Base-by-base conservation (phyloP, 2,329 filamentous ascomycete species). In the Dactylonectria estremocensis region DNA sequence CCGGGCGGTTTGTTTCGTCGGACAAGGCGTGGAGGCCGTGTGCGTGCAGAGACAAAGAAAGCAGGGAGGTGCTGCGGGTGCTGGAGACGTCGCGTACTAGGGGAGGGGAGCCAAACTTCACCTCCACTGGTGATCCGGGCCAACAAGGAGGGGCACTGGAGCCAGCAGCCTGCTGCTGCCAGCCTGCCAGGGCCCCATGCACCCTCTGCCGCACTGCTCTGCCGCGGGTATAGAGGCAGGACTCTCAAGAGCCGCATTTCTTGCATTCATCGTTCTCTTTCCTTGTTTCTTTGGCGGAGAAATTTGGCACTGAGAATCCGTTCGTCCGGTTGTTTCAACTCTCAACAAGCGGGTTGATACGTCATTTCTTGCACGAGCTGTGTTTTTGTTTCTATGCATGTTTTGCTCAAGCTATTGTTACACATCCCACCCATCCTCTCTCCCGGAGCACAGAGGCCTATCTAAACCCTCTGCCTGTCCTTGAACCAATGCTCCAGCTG, bases 381-480 rank as follows among this genome's bases (percentile, higher is more conserved):
- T 33, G n/a, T 28, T 20, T 53, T 64, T 59, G 55, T 43, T 54
- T 28, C 16, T 53, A 61, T 61, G 24, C 56, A 22, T 61, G 48
- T 64, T 40, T 48, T 66, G 69, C 73, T 66, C 63, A 72, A 74
- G 64, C 65, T 70, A 71, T 67, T 66, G 52, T 71, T 74, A 74
- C 72, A 71, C 71, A 60, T 67, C 66, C 61, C 61, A 64, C 69
- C 69, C 64, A 61, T 70, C 67, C 66, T 64, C 67, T 70, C 69
- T 66, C 67, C 72, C 72, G 69, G 74, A 76, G 77, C 77, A 79
- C 77, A 81, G 82, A 84, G 82, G 83, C 83, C 78, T 86, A 85
- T 84, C 84, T 86, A 86, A 87, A 76, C 82, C 83, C 83, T 82
- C 81, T 81, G 70, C 71, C 79, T 81, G 78, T 77, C 78, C 79